A percentile compares a stretch with the other conserved stretches of the same genome.
phyloP scores from a whole-genome alignment of 192 early-diverging fungal genomes.

The Mycoemilia scoparia region DNA sequence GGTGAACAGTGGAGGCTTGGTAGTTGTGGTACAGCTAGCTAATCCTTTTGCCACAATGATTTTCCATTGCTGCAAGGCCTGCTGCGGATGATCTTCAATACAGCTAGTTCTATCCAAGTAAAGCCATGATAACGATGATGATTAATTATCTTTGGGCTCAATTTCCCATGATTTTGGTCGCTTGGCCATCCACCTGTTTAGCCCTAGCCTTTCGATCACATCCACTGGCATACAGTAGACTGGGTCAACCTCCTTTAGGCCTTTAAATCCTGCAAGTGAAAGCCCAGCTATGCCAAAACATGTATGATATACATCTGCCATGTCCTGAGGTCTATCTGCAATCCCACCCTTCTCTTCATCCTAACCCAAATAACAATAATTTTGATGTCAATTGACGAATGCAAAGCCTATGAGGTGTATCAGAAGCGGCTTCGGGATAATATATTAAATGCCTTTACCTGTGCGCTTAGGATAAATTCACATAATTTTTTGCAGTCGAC shows the following conservation, averaged over 20 bases:
- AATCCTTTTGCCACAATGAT: too few species aligned
- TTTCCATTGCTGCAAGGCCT: too few species aligned
- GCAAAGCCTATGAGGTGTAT: conserved; percentile 14
- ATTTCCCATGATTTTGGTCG: conserved; percentile 12
- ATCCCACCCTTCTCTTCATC: conserved; percentile 79
- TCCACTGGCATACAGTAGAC: conserved; percentile 73
- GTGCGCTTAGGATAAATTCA: conserved; percentile 61
- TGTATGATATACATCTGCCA: conserved; percentile 93
- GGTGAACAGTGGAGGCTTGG: too few species aligned
- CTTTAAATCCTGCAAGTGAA: conserved; percentile 63
- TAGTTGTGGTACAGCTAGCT: too few species aligned
- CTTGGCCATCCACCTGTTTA: conserved; percentile 13
- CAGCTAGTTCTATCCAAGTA: too few species aligned
- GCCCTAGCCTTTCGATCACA: conserved; percentile 35
- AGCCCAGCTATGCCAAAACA: conserved; percentile 85
- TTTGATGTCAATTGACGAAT: not conserved
- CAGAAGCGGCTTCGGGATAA: not conserved
- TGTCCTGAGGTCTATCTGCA: conserved; percentile 77
- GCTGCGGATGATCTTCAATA: too few species aligned
- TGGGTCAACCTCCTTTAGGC: conserved; percentile 65
- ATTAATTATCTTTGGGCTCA: too few species aligned
- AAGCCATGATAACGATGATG: too few species aligned
- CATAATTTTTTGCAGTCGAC: conserved; percentile 56
- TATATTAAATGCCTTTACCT: too few species aligned
- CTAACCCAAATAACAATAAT: conserved; percentile 10